Percentiles rank a stretch among this genome's conserved stretches.
Evolutionary conservation across 176 grass and related monocot species (phyloP).

Genomic region (Carex pumila): DNA sequence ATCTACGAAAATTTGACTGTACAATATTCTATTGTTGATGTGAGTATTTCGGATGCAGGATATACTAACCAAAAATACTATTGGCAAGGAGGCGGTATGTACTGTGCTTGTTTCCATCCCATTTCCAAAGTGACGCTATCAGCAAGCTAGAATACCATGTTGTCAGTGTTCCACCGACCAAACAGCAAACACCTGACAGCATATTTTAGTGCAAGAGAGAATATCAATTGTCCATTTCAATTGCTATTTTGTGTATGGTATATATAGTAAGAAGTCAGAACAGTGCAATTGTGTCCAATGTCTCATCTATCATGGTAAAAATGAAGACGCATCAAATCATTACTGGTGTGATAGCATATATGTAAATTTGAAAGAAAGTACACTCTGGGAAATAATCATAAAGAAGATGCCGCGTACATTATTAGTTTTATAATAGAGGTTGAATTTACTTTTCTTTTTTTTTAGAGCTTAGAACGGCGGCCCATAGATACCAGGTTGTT

Average conservation of each 20-base stretch:
- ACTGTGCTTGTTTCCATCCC: constrained; percentile 71
- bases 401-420: no score
- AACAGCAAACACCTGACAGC: constrained; percentile 43
- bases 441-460: no score
- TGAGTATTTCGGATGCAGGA: background rate
- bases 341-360: background rate
- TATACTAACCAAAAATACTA: constrained; percentile 55
- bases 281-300: background rate
- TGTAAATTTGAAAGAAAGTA: background rate
- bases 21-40: background rate
- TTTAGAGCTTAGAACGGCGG: no score
- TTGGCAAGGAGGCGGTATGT: constrained; percentile 51
- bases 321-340: background rate
- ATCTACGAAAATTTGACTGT: background rate
- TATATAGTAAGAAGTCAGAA: background rate
- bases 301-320: background rate
- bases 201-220: background rate
- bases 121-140: constrained; percentile 62
- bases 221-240: background rate
- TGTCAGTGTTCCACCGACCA: constrained; percentile 52
- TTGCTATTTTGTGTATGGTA: background rate
- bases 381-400: no score
- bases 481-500: no score
- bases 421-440: no score
- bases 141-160: constrained; percentile 70